Conservation (phyloP, 805 yeast species). For the Lachancea sp. region DNA sequence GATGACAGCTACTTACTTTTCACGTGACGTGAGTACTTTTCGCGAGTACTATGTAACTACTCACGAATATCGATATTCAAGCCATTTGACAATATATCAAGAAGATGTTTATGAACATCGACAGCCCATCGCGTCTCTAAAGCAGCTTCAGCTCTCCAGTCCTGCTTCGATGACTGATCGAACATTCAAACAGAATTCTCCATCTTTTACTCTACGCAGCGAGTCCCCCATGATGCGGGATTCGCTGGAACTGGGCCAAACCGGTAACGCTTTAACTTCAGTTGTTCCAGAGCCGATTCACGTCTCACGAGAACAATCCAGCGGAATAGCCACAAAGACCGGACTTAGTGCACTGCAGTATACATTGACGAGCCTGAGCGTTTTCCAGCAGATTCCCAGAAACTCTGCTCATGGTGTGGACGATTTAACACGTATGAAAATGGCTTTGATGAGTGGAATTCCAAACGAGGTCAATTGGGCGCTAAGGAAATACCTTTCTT, state of each 20-base stretch:
- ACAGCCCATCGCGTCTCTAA: not conserved
- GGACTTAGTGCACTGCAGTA: conserved; percentile 20
- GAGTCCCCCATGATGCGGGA: conserved; percentile 7
- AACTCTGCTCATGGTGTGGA: conserved; percentile 50
- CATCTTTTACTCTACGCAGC: not conserved
- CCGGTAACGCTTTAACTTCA: conserved; percentile 19
- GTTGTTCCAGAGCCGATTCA: conserved; percentile 26
- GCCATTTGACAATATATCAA: too few relatives aligned
- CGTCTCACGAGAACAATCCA: conserved; percentile 27
- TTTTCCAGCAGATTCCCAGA: conserved; percentile 30
- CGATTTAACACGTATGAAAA: conserved; percentile 55
- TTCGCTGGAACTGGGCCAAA: not conserved
- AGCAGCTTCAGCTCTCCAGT: not conserved
- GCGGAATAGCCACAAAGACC: conserved; percentile 21
- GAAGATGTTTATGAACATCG: not conserved
- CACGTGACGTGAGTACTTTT: not conserved
- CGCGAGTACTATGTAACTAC: not conserved
- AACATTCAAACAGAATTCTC: conserved; percentile 3
- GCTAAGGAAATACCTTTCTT: conserved; percentile 38
- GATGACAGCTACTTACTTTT: too few relatives aligned
- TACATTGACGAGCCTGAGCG: conserved; percentile 26
- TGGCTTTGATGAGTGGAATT: conserved; percentile 63
- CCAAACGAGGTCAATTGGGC: conserved; percentile 70
- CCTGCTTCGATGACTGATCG: conserved; percentile 4
- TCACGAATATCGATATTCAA: not conserved